These are phyloP conservation scores for Talaromyces marneffei DNA, from an alignment of 2,329 filamentous ascomycete species.

Conservation along the genomic window DNA sequence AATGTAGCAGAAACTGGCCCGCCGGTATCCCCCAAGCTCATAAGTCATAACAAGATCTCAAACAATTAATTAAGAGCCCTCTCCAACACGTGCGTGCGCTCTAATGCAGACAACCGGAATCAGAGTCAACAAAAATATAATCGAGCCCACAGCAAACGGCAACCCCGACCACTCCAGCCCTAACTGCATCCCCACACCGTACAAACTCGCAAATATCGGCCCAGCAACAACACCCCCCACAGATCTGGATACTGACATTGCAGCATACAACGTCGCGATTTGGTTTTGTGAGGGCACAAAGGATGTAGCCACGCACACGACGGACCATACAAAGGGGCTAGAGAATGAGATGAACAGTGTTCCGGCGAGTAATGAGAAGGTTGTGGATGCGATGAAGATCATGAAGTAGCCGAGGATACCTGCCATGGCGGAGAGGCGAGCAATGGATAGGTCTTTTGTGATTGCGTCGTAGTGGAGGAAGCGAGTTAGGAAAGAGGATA, in stretches of 20 bases:
- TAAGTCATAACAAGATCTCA: background rate
- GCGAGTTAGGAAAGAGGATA: constrained; percentile 17
- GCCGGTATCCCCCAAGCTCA: background rate
- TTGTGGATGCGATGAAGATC: constrained; percentile 17
- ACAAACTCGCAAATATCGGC: constrained; percentile 25
- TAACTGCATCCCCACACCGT: constrained; percentile 21
- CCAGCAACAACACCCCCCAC: constrained; percentile 22
- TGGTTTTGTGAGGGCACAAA: constrained; percentile 22
- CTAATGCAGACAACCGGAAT: constrained; percentile 5
- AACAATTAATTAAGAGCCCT: background rate
- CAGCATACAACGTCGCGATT: constrained; percentile 26
- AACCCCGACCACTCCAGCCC: constrained; percentile 25
- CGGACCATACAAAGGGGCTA: constrained; percentile 19
- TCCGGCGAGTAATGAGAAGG: constrained; percentile 19
- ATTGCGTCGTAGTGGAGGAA: constrained; percentile 19
- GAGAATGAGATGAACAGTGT: constrained; percentile 24
- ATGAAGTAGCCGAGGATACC: constrained; percentile 20
- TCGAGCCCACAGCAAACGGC: constrained; percentile 22
- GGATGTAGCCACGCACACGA: constrained; percentile 24
- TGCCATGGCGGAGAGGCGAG: constrained; percentile 19
- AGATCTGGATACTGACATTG: constrained; percentile 21
- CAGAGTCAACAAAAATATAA: constrained; percentile 12
- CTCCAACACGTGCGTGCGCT: background rate
- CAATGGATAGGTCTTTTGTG: constrained; percentile 20
- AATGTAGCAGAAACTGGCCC: background rate